Base-by-base conservation (phyloP, 768 basidiomycete genomes). In the Rubroboletus satanas region DNA sequence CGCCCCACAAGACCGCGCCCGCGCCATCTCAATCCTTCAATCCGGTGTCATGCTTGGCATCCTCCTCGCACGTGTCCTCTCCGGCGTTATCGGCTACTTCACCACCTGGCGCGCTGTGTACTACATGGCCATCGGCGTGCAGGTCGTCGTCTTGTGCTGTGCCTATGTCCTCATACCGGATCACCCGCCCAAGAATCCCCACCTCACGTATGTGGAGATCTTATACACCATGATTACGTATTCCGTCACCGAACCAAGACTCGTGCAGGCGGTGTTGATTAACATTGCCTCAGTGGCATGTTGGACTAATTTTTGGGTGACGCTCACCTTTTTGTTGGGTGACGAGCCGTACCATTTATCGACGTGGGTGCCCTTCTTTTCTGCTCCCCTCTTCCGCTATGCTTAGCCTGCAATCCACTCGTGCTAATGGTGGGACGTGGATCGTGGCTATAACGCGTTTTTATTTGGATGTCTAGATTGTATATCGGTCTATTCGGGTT, bases 401-500 rank as follows among this genome's bases (percentile, higher is more conserved):
- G 11, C 38, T 14, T 14, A 31, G 36, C 1, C 5, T 12, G 32
- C 18, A 29, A 49, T 26, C 14, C 10, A 2, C 11, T 45, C n/a
- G 26, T 7, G 11, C 31, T 35, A 11, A 18, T 18, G 23, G 35
- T 26, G 28, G 45, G 35, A 57, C 29, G 4, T 42, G 26, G 4
- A 18, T 0, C 5, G 15, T 23, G 29, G 23, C 15, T 15, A 18
- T 60, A 36, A 58, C 36, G 21, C 17, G 4, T n/a, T 49, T 21
- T 9, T 43, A 18, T 18, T 42, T 45, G 41, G 12, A 33, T 11
- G 28, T 45, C 12, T 49, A 55, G 62, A 26, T 63, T 64, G 50
- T 69, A 70, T 29, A 79, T 79, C 39, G 79, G 79, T 44, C 61
- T 81, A 5, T 77, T 81, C 50, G 79, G 78, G 14, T 69, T 81